phyloP scores from a whole-genome alignment of 2,329 filamentous ascomycete species.

The Calonectria hawksworthii region DNA sequence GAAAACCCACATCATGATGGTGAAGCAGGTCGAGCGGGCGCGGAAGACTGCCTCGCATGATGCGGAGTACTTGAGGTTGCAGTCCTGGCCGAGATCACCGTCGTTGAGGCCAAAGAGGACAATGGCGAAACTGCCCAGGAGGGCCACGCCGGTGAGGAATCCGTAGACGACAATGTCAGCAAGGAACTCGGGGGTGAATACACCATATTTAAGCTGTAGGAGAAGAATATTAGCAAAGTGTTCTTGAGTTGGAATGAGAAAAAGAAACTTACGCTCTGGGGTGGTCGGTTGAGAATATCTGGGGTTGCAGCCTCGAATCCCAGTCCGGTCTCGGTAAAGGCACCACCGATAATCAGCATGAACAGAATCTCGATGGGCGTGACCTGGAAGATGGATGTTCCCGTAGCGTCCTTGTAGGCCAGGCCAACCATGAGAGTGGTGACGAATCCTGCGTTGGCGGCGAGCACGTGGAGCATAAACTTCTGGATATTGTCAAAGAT shows the following conservation, averaged over 20 bases:
- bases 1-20: slow-evolving; percentile 77
- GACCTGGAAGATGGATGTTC: slow-evolving; percentile 77
- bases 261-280: slow-evolving; percentile 51
- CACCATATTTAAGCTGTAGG: slow-evolving; percentile 58
- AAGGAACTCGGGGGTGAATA: slow-evolving; percentile 75
- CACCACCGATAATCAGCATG: slow-evolving; percentile 81
- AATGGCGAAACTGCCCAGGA: slow-evolving; percentile 69
- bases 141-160: slow-evolving; percentile 72
- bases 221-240: too few relatives aligned
- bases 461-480: slow-evolving; percentile 76
- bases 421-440: slow-evolving; percentile 76
- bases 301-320: slow-evolving; percentile 77
- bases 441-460: slow-evolving; percentile 77
- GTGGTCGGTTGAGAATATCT: slow-evolving; percentile 76
- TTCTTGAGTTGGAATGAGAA: too few relatives aligned
- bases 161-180: slow-evolving; percentile 75
- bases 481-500: slow-evolving; percentile 82
- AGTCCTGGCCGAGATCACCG: slow-evolving; percentile 68
- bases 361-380: slow-evolving; percentile 80
- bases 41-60: slow-evolving; percentile 72
- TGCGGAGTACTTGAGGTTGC: slow-evolving; percentile 67
- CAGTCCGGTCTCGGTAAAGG: slow-evolving; percentile 79
- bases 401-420: slow-evolving; percentile 74
- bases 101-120: slow-evolving; percentile 62
- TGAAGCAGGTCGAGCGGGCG: slow-evolving; percentile 77